These are phyloP conservation scores for Pythium brachiatum DNA, from an alignment of 352 stramenopile species.

Conservation along the genomic window DNA sequence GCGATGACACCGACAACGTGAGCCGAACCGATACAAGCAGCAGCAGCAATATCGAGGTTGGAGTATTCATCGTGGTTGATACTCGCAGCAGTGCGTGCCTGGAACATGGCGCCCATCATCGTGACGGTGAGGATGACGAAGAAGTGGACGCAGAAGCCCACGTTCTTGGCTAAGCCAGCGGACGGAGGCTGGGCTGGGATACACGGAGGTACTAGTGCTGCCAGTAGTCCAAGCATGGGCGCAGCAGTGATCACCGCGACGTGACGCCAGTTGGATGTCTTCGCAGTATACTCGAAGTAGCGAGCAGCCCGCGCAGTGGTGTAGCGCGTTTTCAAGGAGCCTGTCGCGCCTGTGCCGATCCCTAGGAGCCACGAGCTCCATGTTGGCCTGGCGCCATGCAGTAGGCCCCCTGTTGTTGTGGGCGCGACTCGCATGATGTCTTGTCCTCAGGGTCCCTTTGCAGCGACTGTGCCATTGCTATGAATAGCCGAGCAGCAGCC, in stretches of 20 bases:
- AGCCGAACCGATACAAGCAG: background rate
- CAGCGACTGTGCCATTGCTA: no score
- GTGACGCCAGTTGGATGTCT: background rate
- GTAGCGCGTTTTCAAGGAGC: background rate
- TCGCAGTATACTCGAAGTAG: background rate
- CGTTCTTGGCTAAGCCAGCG: background rate
- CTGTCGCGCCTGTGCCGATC: no score
- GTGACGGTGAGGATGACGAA: background rate
- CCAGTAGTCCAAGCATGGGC: background rate
- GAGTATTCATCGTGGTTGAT: background rate
- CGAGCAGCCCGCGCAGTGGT: background rate
- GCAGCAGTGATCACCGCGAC: background rate
- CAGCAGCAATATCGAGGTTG: background rate
- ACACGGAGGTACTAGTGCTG: background rate
- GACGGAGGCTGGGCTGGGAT: background rate
- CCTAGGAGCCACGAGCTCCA: no score
- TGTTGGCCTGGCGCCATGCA: no score
- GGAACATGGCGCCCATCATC: background rate
- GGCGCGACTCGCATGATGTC: no score
- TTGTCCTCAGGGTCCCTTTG: no score
- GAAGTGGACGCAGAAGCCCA: conserved; percentile 1
- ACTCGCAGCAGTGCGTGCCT: background rate
- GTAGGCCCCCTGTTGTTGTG: no score
- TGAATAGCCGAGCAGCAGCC: no score
- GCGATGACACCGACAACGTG: background rate